These are phyloP conservation scores for Acanthochlamys bracteata DNA, from an alignment of 106 monocot genomes.

Conservation along the genomic window DNA sequence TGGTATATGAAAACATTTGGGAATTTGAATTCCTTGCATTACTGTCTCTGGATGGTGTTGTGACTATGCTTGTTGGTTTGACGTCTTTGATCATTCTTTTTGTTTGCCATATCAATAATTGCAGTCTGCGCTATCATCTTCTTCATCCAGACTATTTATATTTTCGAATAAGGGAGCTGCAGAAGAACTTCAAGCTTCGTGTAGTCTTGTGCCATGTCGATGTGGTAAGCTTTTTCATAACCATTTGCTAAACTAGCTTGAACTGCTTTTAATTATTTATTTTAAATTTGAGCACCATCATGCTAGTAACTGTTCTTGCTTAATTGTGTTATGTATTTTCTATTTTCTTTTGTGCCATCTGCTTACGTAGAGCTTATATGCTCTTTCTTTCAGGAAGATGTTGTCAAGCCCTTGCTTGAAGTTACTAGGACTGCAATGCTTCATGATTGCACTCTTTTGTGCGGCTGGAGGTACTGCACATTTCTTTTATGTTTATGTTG, in stretches of 20 bases:
- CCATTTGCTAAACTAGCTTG: too few relatives aligned
- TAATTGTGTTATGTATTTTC: background rate
- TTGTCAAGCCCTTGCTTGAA: constrained; percentile 82
- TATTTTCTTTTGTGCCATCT: background rate
- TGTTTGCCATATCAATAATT: too few relatives aligned
- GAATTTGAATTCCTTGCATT: too few relatives aligned
- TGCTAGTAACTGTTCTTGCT: too few relatives aligned
- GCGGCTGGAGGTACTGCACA: constrained; percentile 75
- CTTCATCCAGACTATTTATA: constrained; percentile 96
- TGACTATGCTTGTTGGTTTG: too few relatives aligned
- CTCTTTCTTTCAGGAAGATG: constrained; percentile 68
- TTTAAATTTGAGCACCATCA: too few relatives aligned
- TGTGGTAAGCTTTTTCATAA: constrained; percentile 82
- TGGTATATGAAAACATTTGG: too few relatives aligned
- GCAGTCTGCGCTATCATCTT: constrained; percentile 95
- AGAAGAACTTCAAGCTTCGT: constrained; percentile 86
- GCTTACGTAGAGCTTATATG: background rate
- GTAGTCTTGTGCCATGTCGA: constrained; percentile 94
- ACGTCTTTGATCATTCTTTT: too few relatives aligned
- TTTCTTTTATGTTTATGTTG: too few relatives aligned
- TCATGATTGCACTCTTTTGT: constrained; percentile 91
- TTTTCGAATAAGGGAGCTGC: constrained; percentile 90
- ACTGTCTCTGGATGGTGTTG: too few relatives aligned
- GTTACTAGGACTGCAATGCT: constrained; percentile 88
- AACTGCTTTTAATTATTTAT: too few relatives aligned